Conservation (phyloP, 495 filamentous ascomycete species). For the Geopyxis carbonaria region DNA sequence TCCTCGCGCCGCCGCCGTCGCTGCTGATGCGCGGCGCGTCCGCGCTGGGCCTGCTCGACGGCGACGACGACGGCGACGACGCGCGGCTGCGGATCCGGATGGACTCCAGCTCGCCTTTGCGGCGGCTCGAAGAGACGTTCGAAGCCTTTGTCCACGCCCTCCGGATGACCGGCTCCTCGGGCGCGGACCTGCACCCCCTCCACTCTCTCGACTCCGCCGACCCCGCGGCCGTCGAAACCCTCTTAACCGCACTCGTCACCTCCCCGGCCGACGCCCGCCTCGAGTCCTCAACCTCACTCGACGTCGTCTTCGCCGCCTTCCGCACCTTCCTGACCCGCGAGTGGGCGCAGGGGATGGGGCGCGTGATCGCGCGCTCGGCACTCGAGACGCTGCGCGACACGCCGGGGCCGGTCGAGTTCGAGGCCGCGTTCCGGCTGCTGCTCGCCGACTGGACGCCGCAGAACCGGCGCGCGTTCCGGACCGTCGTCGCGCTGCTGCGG, state of each 20-base stretch:
- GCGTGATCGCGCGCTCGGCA: constrained; percentile 47
- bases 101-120: constrained; percentile 28
- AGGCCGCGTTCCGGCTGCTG: constrained; percentile 61
- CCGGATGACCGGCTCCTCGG: constrained; percentile 40
- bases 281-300: constrained; percentile 30
- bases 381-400: constrained; percentile 56
- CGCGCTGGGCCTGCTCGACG: constrained; percentile 13
- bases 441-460: constrained; percentile 74
- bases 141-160: constrained; percentile 67
- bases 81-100: constrained; percentile 27
- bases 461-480: constrained; percentile 73
- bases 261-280: constrained; percentile 8
- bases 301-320: constrained; percentile 85
- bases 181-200: constrained; percentile 36
- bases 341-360: constrained; percentile 78
- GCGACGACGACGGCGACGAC: constrained; percentile 27
- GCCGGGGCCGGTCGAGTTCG: constrained; percentile 61
- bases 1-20: constrained; percentile 16
- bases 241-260: constrained; percentile 27
- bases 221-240: constrained; percentile 38
- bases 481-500: constrained; percentile 66
- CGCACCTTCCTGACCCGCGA: constrained; percentile 82
- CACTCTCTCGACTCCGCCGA: constrained; percentile 36
- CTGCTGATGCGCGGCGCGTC: constrained; percentile 18
- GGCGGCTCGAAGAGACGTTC: constrained; percentile 70